Evolutionary conservation across 768 basidiomycete genomes (phyloP), one percentile per base, ranked within the genome.

Genomic region (Stropharia rugosoannulata): DNA sequence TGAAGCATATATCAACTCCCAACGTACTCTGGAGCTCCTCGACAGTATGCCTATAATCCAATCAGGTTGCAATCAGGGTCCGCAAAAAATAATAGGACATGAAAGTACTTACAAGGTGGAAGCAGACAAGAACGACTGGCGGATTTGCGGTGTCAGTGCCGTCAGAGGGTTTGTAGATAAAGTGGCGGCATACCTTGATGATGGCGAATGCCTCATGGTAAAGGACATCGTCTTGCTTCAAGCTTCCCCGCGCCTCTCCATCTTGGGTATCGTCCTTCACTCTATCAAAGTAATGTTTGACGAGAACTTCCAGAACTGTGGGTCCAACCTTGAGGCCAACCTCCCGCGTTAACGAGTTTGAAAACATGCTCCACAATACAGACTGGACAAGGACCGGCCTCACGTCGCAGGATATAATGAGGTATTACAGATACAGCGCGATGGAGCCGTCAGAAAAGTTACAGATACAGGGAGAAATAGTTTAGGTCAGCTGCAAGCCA

Each of bases 221-320:
- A 55, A 95, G 70, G 25, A 95, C 71, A 66, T 94, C 89, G 49
- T 92, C 86, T 63, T 85, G 79, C 62, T 82, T 76, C 54, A 90
- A 72, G 37, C 75, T 73, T 12, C 79, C 80, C 43, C 70, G 72
- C 3, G 77, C 71, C 16, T 74, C 73, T 10, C 48, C 52, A 16
- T 75, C 69, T 38, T 73, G 70, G 9, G 62, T 62, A 54, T 79
- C 76, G 19, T 72, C 74, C 69, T 75, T 83, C 46, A 83, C 68
- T 12, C 84, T 80, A 42, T 88, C 86, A 46, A 95, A 82, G 68
- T 93, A 95, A 66, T 95, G 93, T 67, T 88, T 89, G 64, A 93
- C 77, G n/a, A 93, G 77, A 0, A 89, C 91, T 61, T 86, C 88
- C 18, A 92, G 66, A 35, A 90, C 76, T 51, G 90, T 68, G 4